Conservation (phyloP, 2,329 filamentous ascomycete genomes). For the Pyrenochaeta sp. region DNA sequence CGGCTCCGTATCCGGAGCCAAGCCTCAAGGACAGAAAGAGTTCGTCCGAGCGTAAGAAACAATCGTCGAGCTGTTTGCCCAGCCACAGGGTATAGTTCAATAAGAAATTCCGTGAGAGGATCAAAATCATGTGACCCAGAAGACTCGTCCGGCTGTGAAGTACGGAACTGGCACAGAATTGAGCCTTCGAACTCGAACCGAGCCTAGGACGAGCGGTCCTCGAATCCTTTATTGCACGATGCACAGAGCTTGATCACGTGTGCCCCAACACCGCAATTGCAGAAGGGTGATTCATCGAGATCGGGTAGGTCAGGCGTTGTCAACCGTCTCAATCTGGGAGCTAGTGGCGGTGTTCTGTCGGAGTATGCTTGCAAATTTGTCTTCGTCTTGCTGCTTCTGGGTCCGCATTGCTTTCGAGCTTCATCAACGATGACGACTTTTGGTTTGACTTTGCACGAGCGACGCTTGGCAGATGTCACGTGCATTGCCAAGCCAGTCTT, state of each 20-base stretch:
- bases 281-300: slow-evolving; percentile 40
- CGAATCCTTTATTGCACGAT: slow-evolving; percentile 19
- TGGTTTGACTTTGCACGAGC: slow-evolving; percentile 9
- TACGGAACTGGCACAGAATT: background rate
- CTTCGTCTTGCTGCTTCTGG: background rate
- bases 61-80: background rate
- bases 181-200: background rate
- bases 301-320: slow-evolving; percentile 45
- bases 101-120: background rate
- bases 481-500: slow-evolving; percentile 6
- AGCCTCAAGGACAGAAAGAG: background rate
- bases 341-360: slow-evolving; percentile 35
- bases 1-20: background rate
- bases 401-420: background rate
- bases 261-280: slow-evolving; percentile 35
- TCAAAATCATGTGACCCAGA: background rate
- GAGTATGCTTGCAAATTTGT: background rate
- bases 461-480: slow-evolving; percentile 16
- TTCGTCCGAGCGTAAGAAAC: background rate
- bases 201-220: background rate
- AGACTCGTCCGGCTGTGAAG: background rate
- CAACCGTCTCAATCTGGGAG: slow-evolving; percentile 41
- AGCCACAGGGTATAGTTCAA: background rate
- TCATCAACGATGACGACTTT: slow-evolving; percentile 28
- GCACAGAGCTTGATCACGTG: slow-evolving; percentile 26